These are phyloP conservation scores for Lactarius tabidus DNA, from an alignment of 768 basidiomycete species.

Conservation along the genomic window DNA sequence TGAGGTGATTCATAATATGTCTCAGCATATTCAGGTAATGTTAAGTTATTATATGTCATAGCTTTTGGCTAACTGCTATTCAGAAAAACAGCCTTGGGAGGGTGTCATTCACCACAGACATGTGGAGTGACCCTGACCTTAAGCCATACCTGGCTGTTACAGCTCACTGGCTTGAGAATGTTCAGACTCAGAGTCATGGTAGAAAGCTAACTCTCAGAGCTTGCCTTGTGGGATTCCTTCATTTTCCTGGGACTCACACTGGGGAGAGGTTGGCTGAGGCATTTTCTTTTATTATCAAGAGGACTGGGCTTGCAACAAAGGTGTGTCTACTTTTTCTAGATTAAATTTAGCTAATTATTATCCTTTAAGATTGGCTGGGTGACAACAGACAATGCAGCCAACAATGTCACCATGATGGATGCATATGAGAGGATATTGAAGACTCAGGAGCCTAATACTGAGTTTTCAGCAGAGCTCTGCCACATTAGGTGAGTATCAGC, in stretches of 20 bases:
- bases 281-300: not conserved
- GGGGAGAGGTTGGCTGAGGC: not conserved
- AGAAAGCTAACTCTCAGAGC: not conserved
- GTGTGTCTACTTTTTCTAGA: not conserved
- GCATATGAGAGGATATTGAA: not conserved
- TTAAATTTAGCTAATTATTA: not conserved
- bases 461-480: not conserved
- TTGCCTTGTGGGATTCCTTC: not conserved
- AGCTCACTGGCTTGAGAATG: constrained; percentile 2
- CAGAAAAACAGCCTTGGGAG: not conserved
- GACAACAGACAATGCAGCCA: constrained; percentile 1
- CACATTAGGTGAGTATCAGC: not conserved
- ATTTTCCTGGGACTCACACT: not conserved
- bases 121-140: not conserved
- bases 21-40: not conserved
- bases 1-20: not conserved
- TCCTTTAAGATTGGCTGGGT: not conserved
- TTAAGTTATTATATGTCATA: not conserved
- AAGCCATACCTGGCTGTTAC: constrained; percentile 6
- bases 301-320: not conserved
- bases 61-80: not conserved
- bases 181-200: too few relatives aligned
- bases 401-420: not conserved
- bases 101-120: constrained; percentile 7
- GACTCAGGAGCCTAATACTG: not conserved